phyloP scores from a whole-genome alignment of 2,329 filamentous ascomycete species.

The Fonsecaea monophora region DNA sequence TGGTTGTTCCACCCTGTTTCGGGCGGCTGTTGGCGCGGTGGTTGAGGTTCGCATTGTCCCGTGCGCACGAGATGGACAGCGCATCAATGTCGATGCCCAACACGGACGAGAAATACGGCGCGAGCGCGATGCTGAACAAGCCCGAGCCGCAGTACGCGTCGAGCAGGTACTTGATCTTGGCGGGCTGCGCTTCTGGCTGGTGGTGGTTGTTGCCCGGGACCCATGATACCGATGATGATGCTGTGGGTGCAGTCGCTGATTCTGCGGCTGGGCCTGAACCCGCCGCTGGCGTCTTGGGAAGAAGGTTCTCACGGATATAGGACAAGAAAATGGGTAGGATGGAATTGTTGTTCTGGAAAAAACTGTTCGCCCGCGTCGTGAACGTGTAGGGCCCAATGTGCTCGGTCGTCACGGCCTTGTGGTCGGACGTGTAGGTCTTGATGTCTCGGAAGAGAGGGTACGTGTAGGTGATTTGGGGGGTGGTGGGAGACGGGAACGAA shows the following conservation, averaged over 20 bases:
- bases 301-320: conserved; percentile 81
- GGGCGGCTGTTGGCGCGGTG: background rate
- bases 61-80: conserved; percentile 78
- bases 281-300: conserved; percentile 54
- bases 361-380: conserved; percentile 88
- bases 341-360: conserved; percentile 99
- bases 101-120: conserved; percentile 76
- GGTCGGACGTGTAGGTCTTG: conserved; percentile 88
- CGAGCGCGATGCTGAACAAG: conserved; percentile 94
- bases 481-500: conserved; percentile 44
- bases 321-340: conserved; percentile 86
- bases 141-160: conserved; percentile 98
- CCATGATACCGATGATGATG: conserved; percentile 35
- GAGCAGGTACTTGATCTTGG: conserved; percentile 79
- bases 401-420: conserved; percentile 81
- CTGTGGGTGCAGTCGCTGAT: conserved; percentile 30
- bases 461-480: conserved; percentile 62
- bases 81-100: conserved; percentile 89
- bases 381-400: conserved; percentile 87
- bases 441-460: conserved; percentile 70
- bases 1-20: too few species aligned
- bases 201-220: background rate
- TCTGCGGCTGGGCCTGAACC: conserved; percentile 39
- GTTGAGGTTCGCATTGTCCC: conserved; percentile 79
- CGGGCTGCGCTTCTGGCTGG: background rate